These are phyloP conservation scores for Penicillium sp. DNA, from an alignment of 2,329 filamentous ascomycete genomes.

Conservation along the genomic window DNA sequence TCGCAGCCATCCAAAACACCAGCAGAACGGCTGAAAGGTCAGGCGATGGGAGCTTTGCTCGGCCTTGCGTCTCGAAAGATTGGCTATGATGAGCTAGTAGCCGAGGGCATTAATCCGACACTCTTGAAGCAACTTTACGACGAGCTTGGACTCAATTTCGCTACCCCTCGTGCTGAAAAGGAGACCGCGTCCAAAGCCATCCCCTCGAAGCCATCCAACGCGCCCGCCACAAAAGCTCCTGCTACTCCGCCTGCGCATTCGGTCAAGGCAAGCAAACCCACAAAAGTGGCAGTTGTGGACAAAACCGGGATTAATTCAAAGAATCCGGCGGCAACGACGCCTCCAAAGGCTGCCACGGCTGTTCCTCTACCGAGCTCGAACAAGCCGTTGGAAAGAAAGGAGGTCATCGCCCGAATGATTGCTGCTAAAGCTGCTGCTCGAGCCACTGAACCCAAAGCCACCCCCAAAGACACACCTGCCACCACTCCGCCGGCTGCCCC, in stretches of 20 bases:
- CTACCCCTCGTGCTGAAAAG: constrained; percentile 14
- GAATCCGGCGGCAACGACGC: neutral
- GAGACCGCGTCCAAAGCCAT: constrained; percentile 11
- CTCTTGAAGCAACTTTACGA: constrained; percentile 69
- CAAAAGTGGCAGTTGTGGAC: neutral
- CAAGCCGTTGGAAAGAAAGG: constrained; percentile 69
- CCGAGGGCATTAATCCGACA: constrained; percentile 70
- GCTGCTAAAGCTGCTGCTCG: constrained; percentile 72
- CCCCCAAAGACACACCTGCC: constrained; percentile 11
- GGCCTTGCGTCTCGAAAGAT: constrained; percentile 67
- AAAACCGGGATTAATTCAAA: too few relatives aligned
- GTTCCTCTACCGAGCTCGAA: constrained; percentile 12
- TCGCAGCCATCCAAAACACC: constrained; percentile 23
- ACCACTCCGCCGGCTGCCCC: constrained; percentile 12
- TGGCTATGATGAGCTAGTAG: constrained; percentile 72
- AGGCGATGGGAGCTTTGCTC: constrained; percentile 69
- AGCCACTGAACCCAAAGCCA: constrained; percentile 26
- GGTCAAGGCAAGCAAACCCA: neutral
- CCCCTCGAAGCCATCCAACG: neutral
- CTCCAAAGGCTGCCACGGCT: constrained; percentile 12
- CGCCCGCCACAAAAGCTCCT: neutral
- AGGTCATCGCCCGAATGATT: constrained; percentile 75
- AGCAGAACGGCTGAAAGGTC: constrained; percentile 44
- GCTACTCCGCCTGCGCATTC: neutral
- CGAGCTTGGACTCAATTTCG: constrained; percentile 64